A percentile compares a stretch with the other conserved stretches of the same genome.
Evolutionary conservation across 129 eudicot genomes (phyloP).

Genomic region (Pulicaria dysenterica): DNA sequence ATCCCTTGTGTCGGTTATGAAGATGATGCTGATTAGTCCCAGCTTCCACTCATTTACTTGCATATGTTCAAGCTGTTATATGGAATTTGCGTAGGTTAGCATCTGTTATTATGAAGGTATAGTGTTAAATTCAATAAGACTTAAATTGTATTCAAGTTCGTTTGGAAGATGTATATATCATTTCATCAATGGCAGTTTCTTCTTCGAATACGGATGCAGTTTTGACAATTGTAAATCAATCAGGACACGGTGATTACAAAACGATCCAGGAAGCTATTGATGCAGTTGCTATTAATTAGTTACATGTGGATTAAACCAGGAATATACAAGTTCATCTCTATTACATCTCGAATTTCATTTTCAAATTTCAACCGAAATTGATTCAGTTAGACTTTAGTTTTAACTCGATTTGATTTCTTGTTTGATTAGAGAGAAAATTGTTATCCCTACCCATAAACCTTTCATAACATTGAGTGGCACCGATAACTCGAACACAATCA

Average conservation of each 20-base stretch:
- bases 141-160: too few species aligned
- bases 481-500: constrained; percentile 54
- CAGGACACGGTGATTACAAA: constrained; percentile 58
- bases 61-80: too few species aligned
- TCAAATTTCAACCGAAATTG: background rate
- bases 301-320: constrained; percentile 86
- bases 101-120: too few species aligned
- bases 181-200: constrained; percentile 35
- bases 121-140: too few species aligned
- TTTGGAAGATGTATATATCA: too few species aligned
- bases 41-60: too few species aligned
- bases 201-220: constrained; percentile 43
- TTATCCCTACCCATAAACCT: constrained; percentile 66
- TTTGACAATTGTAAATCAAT: constrained; percentile 72
- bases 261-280: constrained; percentile 73
- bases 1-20: too few species aligned
- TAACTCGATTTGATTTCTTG: background rate
- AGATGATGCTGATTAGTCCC: too few species aligned
- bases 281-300: constrained; percentile 50
- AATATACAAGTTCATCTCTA: constrained; percentile 65
- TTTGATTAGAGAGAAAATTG: constrained; percentile 62
- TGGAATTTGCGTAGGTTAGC: too few species aligned
- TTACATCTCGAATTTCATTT: background rate
- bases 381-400: background rate
- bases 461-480: constrained; percentile 79